Evolutionary conservation across 768 basidiomycete genomes (phyloP), one percentile per base, ranked within the genome.

Genomic region (Stropharia rugosoannulata): DNA sequence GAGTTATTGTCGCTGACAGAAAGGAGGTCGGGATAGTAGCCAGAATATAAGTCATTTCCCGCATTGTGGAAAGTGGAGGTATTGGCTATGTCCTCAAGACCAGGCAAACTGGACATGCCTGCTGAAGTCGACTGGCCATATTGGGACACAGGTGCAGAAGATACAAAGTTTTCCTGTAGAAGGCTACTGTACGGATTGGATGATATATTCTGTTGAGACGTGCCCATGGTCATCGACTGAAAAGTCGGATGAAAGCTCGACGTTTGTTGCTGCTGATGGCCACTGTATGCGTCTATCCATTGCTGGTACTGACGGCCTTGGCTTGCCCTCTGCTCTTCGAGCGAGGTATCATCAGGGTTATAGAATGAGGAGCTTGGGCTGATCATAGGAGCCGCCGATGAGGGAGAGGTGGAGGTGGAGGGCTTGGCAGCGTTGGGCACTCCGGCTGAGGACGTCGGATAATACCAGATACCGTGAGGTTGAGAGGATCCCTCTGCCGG

Each of bases 301-400:
- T 75, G 72, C 49, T 77, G 76, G 62, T 80, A 82, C 49, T 78
- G 71, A 1, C 42, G 42, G n/a, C 49, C 55, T 25, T 66, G 72
- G 57, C 66, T 58, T 38, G 66, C 62, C 25, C 54, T 62, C 43
- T 60, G 59, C 43, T 65, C 64, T 35, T 66, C 62, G 12, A 68
- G 51, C 18, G 64, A 62, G n/a, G 68, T 62, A 3, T 72, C 70
- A 16, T 78, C 69, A 5, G 81, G 72, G 52, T 81, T 80, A 64
- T 83, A 85, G 61, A 82, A 82, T 6, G 81, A 75, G 8, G 81
- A 73, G 0, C 75, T 72, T 13, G 83, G 75, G 37, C 80, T 79
- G 58, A 85, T 84, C 84, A 85, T 84, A 39, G 71, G 59, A 44
- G 73, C 63, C 51, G 67, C 66, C 42, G 67, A 63, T 47, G 63